Evolutionary conservation across 1,284 basidiomycete species (phyloP).

Genomic region (Austroboletus olivaceoglutinosus): DNA sequence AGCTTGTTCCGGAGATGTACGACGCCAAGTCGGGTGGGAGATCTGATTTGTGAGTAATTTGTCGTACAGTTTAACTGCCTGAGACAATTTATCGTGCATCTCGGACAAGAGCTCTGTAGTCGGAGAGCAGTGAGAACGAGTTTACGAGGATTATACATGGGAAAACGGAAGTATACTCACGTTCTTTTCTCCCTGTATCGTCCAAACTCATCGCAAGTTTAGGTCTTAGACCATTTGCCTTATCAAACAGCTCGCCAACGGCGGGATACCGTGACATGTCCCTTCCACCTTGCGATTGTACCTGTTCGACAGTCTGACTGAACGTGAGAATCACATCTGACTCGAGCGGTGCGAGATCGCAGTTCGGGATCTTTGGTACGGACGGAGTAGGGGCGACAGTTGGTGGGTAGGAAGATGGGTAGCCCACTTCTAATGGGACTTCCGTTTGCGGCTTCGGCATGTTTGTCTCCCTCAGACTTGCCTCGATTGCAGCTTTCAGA

Average conservation of each 20-base stretch:
- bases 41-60: conserved; percentile 84
- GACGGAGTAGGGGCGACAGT: conserved; percentile 39
- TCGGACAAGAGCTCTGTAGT: conserved; percentile 76
- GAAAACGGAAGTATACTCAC: conserved; percentile 44
- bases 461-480: conserved; percentile 84
- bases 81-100: conserved; percentile 92
- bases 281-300: conserved; percentile 72
- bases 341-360: conserved; percentile 79
- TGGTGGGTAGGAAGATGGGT: conserved; percentile 47
- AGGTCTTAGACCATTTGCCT: conserved; percentile 76
- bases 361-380: conserved; percentile 58
- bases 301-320: conserved; percentile 84
- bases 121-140: background rate
- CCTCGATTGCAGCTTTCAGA: conserved; percentile 92
- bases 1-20: conserved; percentile 27
- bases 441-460: conserved; percentile 71
- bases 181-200: conserved; percentile 84
- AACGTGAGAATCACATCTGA: conserved; percentile 85
- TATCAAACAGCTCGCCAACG: conserved; percentile 81
- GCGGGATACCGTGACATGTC: conserved; percentile 81
- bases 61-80: conserved; percentile 90
- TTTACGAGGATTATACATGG: background rate
- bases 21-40: conserved; percentile 61
- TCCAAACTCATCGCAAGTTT: conserved; percentile 85
- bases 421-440: conserved; percentile 46